These are phyloP conservation scores for Plenodomus lindquistii DNA, from an alignment of 2,329 filamentous ascomycete genomes.

Conservation along the genomic window DNA sequence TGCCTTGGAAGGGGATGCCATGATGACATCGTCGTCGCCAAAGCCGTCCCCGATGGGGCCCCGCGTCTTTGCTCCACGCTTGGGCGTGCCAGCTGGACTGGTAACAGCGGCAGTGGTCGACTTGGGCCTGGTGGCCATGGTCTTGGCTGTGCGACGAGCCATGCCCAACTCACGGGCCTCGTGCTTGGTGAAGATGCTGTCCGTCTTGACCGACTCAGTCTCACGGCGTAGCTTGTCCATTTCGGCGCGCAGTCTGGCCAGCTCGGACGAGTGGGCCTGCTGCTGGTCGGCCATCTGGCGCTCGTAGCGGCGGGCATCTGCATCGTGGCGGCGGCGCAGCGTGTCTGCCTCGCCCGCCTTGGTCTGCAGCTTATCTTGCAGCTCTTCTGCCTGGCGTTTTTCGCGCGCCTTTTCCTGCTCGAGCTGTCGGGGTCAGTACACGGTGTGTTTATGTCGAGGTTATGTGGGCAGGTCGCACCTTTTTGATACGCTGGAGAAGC, in stretches of 20 bases:
- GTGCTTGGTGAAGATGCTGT: conserved; percentile 72
- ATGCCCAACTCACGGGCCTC: conserved; percentile 65
- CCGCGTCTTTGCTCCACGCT: conserved; percentile 58
- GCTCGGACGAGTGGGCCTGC: conserved; percentile 65
- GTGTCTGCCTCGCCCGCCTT: conserved; percentile 76
- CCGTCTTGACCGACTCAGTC: conserved; percentile 67
- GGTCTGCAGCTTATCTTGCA: conserved; percentile 47
- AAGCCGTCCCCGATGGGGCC: conserved; percentile 73
- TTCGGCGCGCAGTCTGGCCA: conserved; percentile 65
- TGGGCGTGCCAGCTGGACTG: conserved; percentile 62
- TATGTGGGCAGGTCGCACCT: conserved; percentile 27
- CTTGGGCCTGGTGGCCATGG: conserved; percentile 30
- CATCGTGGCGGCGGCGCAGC: conserved; percentile 71
- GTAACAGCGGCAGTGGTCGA: conserved; percentile 5
- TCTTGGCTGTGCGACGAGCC: conserved; percentile 46
- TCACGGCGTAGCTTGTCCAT: conserved; percentile 68
- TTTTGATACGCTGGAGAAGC: conserved; percentile 49
- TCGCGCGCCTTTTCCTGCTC: conserved; percentile 48
- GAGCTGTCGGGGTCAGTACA: conserved; percentile 39
- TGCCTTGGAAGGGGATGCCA: conserved; percentile 58
- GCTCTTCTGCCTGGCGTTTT: conserved; percentile 18
- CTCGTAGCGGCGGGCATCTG: conserved; percentile 64
- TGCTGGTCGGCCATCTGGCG: conserved; percentile 64
- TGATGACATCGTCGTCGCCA: conserved; percentile 66
- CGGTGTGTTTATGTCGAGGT: neutral